Percentiles rank a stretch among this genome's conserved stretches.
These are phyloP conservation scores for Hyaloscypha finlandica DNA, from an alignment of 495 filamentous ascomycete species.

Conservation along the genomic window DNA sequence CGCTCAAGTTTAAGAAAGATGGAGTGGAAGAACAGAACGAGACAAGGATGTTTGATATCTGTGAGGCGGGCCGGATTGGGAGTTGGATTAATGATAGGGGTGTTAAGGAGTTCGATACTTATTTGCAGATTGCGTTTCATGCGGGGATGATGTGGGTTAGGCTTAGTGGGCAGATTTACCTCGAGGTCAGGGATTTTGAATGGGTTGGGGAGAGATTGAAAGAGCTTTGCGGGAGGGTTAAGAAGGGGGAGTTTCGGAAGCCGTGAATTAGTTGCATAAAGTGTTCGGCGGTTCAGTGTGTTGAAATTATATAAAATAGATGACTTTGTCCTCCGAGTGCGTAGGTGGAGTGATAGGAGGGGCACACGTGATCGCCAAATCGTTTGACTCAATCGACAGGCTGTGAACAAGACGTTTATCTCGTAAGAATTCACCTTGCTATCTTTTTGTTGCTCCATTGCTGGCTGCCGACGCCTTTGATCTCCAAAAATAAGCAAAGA, in stretches of 20 bases:
- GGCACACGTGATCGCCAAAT: no score
- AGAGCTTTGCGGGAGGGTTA: slow-evolving; percentile 60
- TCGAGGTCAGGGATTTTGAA: slow-evolving; percentile 77
- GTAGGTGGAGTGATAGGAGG: no score
- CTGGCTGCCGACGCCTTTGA: background rate
- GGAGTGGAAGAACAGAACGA: background rate
- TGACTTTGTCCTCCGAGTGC: no score
- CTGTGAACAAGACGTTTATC: no score
- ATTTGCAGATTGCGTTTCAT: slow-evolving; percentile 64
- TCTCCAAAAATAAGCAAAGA: background rate
- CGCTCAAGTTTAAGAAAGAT: slow-evolving; percentile 11
- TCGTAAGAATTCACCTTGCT: background rate
- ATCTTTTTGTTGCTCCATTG: background rate
- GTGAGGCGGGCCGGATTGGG: slow-evolving; percentile 42
- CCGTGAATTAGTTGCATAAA: background rate
- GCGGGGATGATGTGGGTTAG: slow-evolving; percentile 64
- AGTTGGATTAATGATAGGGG: slow-evolving; percentile 60
- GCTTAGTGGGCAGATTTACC: slow-evolving; percentile 77
- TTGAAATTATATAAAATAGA: no score
- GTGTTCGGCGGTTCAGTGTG: background rate
- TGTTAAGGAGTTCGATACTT: slow-evolving; percentile 65
- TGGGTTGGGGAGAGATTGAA: slow-evolving; percentile 62
- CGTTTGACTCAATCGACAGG: no score
- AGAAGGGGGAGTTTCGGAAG: slow-evolving; percentile 33
- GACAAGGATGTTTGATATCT: background rate